Evolutionary conservation across 2,329 filamentous ascomycete species (phyloP).

Genomic region (Aureobasidium zeae): DNA sequence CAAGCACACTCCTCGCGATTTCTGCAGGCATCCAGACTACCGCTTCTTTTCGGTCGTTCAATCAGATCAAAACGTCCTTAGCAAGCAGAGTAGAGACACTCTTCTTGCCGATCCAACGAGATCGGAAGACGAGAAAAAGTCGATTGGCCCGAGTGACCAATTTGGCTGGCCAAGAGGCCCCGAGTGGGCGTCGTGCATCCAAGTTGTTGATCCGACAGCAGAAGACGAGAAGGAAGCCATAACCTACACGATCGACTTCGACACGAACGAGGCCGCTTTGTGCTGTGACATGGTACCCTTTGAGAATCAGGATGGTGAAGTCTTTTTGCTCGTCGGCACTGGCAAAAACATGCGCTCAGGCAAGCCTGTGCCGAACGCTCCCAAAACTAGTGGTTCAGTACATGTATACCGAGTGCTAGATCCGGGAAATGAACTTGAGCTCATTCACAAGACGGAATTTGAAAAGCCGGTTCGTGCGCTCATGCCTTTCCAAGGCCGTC

Average conservation of each 20-base stretch:
- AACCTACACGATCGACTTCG: slow-evolving; percentile 68
- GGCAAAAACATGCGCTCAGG: slow-evolving; percentile 64
- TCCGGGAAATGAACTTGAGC: slow-evolving; percentile 78
- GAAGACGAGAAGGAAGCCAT: slow-evolving; percentile 39
- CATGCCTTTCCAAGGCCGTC: slow-evolving; percentile 80
- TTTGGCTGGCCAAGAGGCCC: slow-evolving; percentile 81
- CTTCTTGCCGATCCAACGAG: slow-evolving; percentile 62
- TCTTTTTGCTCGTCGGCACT: slow-evolving; percentile 87
- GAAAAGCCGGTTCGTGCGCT: slow-evolving; percentile 85
- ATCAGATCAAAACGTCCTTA: slow-evolving; percentile 83
- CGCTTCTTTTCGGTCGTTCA: slow-evolving; percentile 91
- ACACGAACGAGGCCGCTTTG: slow-evolving; percentile 84
- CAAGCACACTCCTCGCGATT: slow-evolving; percentile 79
- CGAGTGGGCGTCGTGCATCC: slow-evolving; percentile 93
- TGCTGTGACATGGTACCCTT: slow-evolving; percentile 80
- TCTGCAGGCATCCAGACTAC: slow-evolving; percentile 78
- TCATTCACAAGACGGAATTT: slow-evolving; percentile 92
- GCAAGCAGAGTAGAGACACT: slow-evolving; percentile 64
- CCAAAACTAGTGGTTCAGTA: slow-evolving; percentile 55
- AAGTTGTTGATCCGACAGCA: slow-evolving; percentile 72
- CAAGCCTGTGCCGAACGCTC: slow-evolving; percentile 17
- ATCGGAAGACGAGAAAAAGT: slow-evolving; percentile 54
- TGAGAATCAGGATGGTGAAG: slow-evolving; percentile 76
- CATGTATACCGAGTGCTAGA: slow-evolving; percentile 87
- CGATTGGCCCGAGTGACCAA: slow-evolving; percentile 63